Evolutionary conservation across 2,329 filamentous ascomycete genomes (phyloP).

Genomic region (Venturiaceae sp.): DNA sequence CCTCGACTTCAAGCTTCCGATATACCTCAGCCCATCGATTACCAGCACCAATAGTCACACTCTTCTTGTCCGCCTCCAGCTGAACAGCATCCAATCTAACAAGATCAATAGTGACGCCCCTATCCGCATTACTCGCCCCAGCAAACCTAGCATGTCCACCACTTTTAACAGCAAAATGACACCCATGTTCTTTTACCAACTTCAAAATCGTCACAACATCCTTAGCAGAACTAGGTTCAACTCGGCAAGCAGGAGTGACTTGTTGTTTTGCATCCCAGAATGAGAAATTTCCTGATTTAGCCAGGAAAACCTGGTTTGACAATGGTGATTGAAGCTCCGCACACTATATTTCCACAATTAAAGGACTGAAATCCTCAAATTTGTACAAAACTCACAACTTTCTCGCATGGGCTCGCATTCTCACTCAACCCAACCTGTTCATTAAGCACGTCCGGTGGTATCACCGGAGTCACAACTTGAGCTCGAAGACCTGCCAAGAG

Average conservation of each 20-base stretch:
- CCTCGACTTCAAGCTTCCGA: neutral
- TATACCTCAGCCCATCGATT: constrained; percentile 6
- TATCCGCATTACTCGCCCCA: constrained; percentile 6
- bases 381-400: neutral
- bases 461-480: neutral
- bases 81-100: neutral
- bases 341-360: neutral
- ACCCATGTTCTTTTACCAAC: neutral
- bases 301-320: neutral
- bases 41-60: constrained; percentile 2
- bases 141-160: constrained; percentile 7
- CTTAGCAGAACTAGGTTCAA: neutral
- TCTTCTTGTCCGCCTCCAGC: constrained; percentile 6
- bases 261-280: neutral
- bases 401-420: neutral
- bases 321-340: neutral
- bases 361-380: no score
- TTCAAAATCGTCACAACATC: neutral
- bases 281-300: neutral
- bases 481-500: neutral
- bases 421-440: neutral
- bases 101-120: constrained; percentile 9
- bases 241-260: neutral
- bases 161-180: constrained; percentile 7
- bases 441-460: neutral